These are phyloP conservation scores for Pharus latifolius DNA, from an alignment of 176 grass and related monocot genomes.

Conservation along the genomic window DNA sequence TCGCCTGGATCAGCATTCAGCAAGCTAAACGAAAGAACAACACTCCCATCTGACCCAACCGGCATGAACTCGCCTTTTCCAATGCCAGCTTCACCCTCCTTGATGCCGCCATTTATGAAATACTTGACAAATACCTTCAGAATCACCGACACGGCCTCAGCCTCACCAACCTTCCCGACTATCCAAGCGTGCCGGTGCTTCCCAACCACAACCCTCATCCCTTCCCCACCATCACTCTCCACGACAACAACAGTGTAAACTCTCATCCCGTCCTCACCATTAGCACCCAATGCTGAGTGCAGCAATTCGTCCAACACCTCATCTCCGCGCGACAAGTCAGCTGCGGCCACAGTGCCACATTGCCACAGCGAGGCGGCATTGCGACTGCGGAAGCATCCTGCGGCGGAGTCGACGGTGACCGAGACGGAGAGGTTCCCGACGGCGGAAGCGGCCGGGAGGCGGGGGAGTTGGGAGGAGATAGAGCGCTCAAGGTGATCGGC, in stretches of 20 bases:
- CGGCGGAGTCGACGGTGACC: slow-evolving; percentile 40
- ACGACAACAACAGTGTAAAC: slow-evolving; percentile 65
- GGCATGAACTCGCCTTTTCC: slow-evolving; percentile 86
- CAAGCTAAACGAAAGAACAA: slow-evolving; percentile 82
- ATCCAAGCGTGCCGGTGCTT: slow-evolving; percentile 91
- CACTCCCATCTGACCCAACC: slow-evolving; percentile 77
- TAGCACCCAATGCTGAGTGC: slow-evolving; percentile 22
- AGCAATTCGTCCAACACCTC: slow-evolving; percentile 70
- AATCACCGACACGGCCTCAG: slow-evolving; percentile 22
- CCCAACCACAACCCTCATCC: slow-evolving; percentile 38
- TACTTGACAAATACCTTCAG: slow-evolving; percentile 55
- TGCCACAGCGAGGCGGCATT: slow-evolving; percentile 28
- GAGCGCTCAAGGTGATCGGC: slow-evolving; percentile 18
- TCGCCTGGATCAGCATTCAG: slow-evolving; percentile 75
- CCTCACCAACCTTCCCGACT: slow-evolving; percentile 34
- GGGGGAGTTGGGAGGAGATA: slow-evolving; percentile 40
- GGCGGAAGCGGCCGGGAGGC: background rate
- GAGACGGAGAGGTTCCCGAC: slow-evolving; percentile 43
- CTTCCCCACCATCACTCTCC: slow-evolving; percentile 21
- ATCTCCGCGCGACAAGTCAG: slow-evolving; percentile 20
- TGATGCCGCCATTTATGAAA: slow-evolving; percentile 58
- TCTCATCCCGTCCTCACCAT: slow-evolving; percentile 12
- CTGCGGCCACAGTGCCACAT: slow-evolving; percentile 24
- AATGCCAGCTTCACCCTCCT: slow-evolving; percentile 35
- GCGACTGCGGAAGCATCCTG: slow-evolving; percentile 17